Conservation (phyloP, 1,284 basidiomycete species). For the Coniferiporia sulphurascens region DNA sequence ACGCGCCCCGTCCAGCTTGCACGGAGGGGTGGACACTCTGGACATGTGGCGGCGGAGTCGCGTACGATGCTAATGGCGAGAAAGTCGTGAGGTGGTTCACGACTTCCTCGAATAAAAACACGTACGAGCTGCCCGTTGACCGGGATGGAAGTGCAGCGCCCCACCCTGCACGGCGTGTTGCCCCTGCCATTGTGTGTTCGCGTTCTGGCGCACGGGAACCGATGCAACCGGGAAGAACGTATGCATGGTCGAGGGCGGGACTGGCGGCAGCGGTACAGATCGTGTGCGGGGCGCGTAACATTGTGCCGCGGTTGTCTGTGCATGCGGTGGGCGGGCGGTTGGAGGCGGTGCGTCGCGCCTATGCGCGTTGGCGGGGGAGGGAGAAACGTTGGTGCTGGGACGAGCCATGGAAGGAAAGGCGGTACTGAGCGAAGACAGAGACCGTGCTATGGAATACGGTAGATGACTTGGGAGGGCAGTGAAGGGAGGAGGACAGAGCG, state of each 20-base stretch:
- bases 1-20: background rate
- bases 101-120: background rate
- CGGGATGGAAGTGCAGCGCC: background rate
- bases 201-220: background rate
- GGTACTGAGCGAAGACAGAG: background rate
- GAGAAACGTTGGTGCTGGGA: background rate
- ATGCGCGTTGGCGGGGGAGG: background rate
- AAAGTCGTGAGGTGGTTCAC: background rate
- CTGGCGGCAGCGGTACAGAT: background rate
- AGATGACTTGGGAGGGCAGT: background rate
- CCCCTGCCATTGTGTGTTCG: background rate
- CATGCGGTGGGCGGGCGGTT: slow-evolving; percentile 3
- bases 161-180: background rate
- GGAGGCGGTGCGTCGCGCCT: slow-evolving; percentile 6
- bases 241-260: background rate
- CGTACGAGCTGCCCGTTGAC: background rate
- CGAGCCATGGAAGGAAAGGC: background rate
- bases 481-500: background rate
- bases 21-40: background rate
- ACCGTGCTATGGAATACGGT: background rate
- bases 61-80: background rate
- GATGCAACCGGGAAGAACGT: background rate
- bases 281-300: slow-evolving; percentile 2
- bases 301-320: background rate
- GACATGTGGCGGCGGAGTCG: background rate